These are phyloP conservation scores for Globisporangium iwayamae DNA, from an alignment of 352 stramenopile genomes.

Conservation along the genomic window DNA sequence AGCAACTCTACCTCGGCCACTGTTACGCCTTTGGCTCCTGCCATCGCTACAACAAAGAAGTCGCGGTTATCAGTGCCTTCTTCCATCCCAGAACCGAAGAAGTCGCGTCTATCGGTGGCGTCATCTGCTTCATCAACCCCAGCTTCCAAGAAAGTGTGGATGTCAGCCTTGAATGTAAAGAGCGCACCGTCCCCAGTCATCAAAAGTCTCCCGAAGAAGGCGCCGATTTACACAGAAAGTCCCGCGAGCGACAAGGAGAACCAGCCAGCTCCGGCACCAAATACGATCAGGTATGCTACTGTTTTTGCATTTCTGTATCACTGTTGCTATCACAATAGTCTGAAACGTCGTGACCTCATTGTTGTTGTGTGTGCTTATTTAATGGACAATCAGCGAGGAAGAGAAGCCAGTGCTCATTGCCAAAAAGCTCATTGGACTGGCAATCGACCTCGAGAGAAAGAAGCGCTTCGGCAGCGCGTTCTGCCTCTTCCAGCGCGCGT, in stretches of 20 bases:
- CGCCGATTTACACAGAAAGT: background rate
- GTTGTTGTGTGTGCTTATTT: background rate
- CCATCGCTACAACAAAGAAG: background rate
- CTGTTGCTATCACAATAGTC: background rate
- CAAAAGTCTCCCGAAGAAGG: background rate
- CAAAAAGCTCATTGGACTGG: slow-evolving; percentile 55
- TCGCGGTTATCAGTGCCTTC: background rate
- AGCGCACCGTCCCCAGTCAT: background rate
- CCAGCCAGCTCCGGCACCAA: background rate
- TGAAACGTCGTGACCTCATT: background rate
- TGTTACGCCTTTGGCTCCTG: background rate
- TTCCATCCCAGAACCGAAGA: slow-evolving; percentile 1
- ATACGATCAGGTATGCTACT: slow-evolving; percentile 1
- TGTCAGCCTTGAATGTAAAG: background rate
- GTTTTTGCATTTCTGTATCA: background rate
- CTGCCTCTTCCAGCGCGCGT: slow-evolving; percentile 53
- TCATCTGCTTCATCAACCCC: background rate
- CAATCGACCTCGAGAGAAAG: slow-evolving; percentile 49
- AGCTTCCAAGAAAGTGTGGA: background rate
- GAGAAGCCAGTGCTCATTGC: slow-evolving; percentile 32
- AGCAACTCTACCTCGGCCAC: background rate
- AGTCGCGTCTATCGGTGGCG: background rate
- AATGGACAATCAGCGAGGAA: slow-evolving; percentile 15
- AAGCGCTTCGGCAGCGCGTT: slow-evolving; percentile 31
- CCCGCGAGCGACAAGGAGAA: slow-evolving; percentile 20